These are phyloP conservation scores for Trichomonascus vanleenenianus DNA, from an alignment of 805 yeast genomes.

Conservation along the genomic window DNA sequence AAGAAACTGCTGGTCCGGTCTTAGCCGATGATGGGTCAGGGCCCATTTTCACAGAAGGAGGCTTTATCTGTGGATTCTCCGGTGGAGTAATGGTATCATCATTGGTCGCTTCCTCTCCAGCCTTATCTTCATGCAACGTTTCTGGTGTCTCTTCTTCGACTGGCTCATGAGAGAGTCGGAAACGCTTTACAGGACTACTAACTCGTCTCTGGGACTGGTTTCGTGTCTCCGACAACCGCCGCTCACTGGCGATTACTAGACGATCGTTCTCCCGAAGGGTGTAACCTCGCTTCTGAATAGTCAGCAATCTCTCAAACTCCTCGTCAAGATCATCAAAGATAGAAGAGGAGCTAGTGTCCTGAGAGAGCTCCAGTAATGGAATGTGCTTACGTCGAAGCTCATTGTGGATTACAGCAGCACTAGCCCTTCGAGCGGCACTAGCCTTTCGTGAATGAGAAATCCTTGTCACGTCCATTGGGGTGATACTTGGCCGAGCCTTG, in stretches of 20 bases:
- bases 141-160: no score
- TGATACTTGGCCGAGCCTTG: slow-evolving; percentile 16
- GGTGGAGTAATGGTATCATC: not conserved
- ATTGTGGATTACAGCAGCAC: slow-evolving; percentile 5
- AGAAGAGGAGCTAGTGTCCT: slow-evolving; percentile 7
- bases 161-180: no score
- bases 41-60: not conserved
- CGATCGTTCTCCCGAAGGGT: slow-evolving; percentile 17
- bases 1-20: no score
- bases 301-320: slow-evolving; percentile 19
- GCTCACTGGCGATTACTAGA: slow-evolving; percentile 18
- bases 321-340: slow-evolving; percentile 18
- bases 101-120: not conserved
- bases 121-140: no score
- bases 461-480: slow-evolving; percentile 16
- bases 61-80: not conserved
- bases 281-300: slow-evolving; percentile 20
- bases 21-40: not conserved
- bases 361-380: slow-evolving; percentile 14
- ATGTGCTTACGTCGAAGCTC: slow-evolving; percentile 12
- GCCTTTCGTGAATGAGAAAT: slow-evolving; percentile 7
- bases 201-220: slow-evolving; percentile 8
- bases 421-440: not conserved
- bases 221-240: slow-evolving; percentile 5
- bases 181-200: slow-evolving; percentile 17